phyloP scores from a whole-genome alignment of 768 basidiomycete species.

The Auricularia auricula-judae region DNA sequence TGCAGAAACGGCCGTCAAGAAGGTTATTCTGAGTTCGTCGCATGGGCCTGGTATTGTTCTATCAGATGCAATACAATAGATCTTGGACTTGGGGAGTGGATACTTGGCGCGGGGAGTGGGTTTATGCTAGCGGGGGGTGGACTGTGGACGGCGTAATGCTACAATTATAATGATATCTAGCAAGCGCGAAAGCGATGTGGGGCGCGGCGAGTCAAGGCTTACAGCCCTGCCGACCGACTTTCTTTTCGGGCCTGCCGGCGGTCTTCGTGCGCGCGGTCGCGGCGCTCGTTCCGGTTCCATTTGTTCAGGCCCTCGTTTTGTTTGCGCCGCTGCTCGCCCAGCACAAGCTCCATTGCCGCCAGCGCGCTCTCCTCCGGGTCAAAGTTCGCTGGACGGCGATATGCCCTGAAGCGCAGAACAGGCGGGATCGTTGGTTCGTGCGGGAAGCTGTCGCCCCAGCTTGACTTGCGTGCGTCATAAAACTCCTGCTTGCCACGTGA shows the following conservation, averaged over 20 bases:
- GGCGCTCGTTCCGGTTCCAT: neutral
- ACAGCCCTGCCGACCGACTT: neutral
- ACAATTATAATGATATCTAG: neutral
- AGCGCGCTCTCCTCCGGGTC: neutral
- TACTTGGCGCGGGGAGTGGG: neutral
- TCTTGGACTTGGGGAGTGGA: neutral
- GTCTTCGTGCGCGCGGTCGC: neutral
- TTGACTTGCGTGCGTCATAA: conserved; percentile 88
- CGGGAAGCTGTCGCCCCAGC: conserved; percentile 94
- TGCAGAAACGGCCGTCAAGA: conserved; percentile 63
- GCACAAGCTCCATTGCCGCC: neutral
- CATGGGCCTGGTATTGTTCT: conserved; percentile 87
- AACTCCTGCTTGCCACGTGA: conserved; percentile 93
- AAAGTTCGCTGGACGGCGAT: neutral
- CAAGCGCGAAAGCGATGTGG: neutral
- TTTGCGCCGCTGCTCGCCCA: neutral
- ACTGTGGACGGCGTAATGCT: neutral
- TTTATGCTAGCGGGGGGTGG: neutral
- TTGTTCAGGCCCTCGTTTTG: neutral
- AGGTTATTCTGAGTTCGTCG: conserved; percentile 73
- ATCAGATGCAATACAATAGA: conserved; percentile 44
- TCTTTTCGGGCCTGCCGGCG: neutral
- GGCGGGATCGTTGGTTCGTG: conserved; percentile 73
- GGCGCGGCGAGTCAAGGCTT: neutral
- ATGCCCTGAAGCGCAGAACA: conserved; percentile 40